Conservation (phyloP, 805 yeast species). For the Pichia nanzhaoensis region DNA sequence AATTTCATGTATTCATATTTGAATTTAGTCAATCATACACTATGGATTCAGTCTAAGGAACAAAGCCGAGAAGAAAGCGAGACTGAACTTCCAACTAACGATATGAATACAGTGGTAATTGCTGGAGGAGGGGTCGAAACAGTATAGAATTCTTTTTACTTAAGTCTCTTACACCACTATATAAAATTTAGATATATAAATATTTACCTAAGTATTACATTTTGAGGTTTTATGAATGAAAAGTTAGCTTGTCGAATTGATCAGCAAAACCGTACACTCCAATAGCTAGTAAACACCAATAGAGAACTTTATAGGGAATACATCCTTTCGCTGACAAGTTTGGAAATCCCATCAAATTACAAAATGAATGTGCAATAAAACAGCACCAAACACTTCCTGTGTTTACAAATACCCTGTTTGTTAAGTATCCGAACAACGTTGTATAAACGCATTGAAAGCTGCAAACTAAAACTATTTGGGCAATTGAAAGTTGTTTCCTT, state of each 20-base stretch:
- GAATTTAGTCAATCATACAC: constrained; percentile 87
- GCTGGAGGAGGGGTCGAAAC: no score
- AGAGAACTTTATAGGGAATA: constrained; percentile 25
- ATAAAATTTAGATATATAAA: no score
- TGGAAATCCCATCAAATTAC: constrained; percentile 72
- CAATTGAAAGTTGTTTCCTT: constrained; percentile 22
- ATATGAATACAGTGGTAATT: no score
- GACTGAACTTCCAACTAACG: neutral
- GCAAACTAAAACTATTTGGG: constrained; percentile 32
- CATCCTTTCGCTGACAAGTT: constrained; percentile 14
- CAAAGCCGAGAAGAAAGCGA: constrained; percentile 32
- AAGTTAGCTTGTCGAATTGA: constrained; percentile 16
- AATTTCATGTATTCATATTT: constrained; percentile 97
- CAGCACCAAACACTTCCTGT: constrained; percentile 51
- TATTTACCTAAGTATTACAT: no score
- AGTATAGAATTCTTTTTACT: no score
- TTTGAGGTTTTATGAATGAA: neutral
- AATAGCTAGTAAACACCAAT: constrained; percentile 33
- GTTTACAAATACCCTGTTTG: constrained; percentile 48
- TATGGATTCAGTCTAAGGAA: constrained; percentile 59
- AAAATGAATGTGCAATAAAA: constrained; percentile 52
- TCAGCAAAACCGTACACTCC: constrained; percentile 39
- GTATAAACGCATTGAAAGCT: constrained; percentile 59
- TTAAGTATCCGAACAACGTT: constrained; percentile 61
- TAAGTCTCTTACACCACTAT: no score